Evolutionary conservation across 441 rosid genomes (phyloP), one percentile per base, ranked within the genome.

Genomic region (Euphorbia schlechtendalii): DNA sequence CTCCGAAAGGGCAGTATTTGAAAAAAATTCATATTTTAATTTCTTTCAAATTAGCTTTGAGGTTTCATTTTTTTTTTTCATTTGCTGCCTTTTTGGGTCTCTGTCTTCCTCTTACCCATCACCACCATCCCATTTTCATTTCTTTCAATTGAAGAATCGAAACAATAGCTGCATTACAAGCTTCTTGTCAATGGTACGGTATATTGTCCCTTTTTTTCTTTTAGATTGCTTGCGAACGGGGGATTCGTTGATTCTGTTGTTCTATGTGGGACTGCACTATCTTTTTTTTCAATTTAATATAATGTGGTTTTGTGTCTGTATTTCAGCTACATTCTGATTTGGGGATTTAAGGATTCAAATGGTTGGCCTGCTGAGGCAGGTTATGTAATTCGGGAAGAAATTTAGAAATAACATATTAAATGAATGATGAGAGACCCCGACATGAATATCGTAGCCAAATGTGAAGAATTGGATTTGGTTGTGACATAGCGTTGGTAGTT

Each of bases 391-490:
- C n/a, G n/a, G n/a, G n/a, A n/a, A n/a, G n/a, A n/a, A n/a, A n/a
- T n/a, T n/a, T n/a, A n/a, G n/a, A n/a, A n/a, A n/a, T n/a, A n/a
- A n/a, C n/a, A n/a, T n/a, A n/a, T n/a, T n/a, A n/a, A n/a, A n/a
- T n/a, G n/a, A n/a, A n/a, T n/a, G n/a, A n/a, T n/a, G n/a, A n/a
- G 89, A 76, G 90, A 85, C 78, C 86, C 82, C 73, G 77, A 83
- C 52, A 56, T 60, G 72, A 73, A 77, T 71, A 68, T 65, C 66
- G n/a, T n/a, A n/a, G n/a, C n/a, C n/a, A n/a, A n/a, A n/a, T n/a
- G n/a, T n/a, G n/a, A 45, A 60, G 65, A 51, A 74, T 77, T 81
- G 70, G 63, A 69, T 49, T 62, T 67, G 34, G 75, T 22, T 77
- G 82, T 70, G 71, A 68, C 60, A 8, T 73, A 65, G 75, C 18